Percentiles rank a stretch among this genome's conserved stretches.
These are phyloP conservation scores for Rhipidocladum racemiflorum DNA, from an alignment of 176 grass and related monocot genomes.

Conservation along the genomic window DNA sequence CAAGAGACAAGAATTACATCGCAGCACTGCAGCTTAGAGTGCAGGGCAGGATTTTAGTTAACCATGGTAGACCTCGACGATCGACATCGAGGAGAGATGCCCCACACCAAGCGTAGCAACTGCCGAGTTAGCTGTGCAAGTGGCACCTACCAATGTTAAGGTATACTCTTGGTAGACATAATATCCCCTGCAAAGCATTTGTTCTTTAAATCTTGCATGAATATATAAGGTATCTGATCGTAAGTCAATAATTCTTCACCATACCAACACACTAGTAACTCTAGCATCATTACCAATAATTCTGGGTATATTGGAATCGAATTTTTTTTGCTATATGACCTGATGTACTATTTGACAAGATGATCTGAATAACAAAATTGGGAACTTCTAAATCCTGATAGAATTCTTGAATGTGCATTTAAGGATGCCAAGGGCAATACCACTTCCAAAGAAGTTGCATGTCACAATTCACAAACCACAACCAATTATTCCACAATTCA, in stretches of 20 bases:
- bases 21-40: too few species aligned
- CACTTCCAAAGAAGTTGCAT: constrained; percentile 15
- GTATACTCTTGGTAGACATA: constrained; percentile 27
- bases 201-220: background rate
- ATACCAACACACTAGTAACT: background rate
- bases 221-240: constrained; percentile 23
- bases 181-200: constrained; percentile 7
- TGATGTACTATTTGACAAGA: background rate
- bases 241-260: constrained; percentile 5
- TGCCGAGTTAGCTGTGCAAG: constrained; percentile 25
- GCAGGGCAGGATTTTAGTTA: too few species aligned
- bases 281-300: background rate
- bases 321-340: background rate
- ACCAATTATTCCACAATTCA: too few species aligned
- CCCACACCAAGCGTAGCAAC: constrained; percentile 11
- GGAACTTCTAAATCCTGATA: constrained; percentile 22
- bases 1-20: too few species aligned
- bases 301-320: background rate
- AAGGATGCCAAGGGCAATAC: constrained; percentile 11
- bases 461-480: too few species aligned
- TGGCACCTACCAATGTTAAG: constrained; percentile 13
- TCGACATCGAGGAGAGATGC: constrained; percentile 45
- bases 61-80: too few species aligned
- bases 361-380: background rate
- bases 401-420: constrained; percentile 1